phyloP scores from a whole-genome alignment of 192 early-diverging fungal genomes.

The Backusella westeae region DNA sequence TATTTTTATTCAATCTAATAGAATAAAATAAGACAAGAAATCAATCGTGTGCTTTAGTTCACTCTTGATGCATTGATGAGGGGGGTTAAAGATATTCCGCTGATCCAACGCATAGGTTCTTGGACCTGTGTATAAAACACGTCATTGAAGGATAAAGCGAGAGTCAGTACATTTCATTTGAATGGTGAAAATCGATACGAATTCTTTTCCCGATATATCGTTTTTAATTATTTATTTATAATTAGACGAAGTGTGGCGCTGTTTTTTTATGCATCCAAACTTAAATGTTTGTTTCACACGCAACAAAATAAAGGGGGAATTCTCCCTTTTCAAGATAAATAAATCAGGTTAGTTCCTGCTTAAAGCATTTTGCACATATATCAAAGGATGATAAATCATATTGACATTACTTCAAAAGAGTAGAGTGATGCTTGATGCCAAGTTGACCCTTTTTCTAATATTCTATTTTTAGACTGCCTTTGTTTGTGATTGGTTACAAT shows the following conservation, averaged over 20 bases:
- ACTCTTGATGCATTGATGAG: too few relatives aligned
- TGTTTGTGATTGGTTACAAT: not conserved
- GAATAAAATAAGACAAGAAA: too few relatives aligned
- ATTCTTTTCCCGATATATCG: too few relatives aligned
- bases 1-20: too few relatives aligned
- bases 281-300: not conserved
- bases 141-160: too few relatives aligned
- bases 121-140: too few relatives aligned
- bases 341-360: not conserved
- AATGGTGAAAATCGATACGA: too few relatives aligned
- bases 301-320: not conserved
- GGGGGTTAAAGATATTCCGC: too few relatives aligned
- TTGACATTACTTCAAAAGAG: not conserved
- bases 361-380: not conserved
- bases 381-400: not conserved
- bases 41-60: too few relatives aligned
- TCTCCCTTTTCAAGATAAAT: not conserved
- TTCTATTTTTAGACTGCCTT: not conserved
- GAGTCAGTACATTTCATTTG: too few relatives aligned
- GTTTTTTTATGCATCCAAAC: conserved; percentile 1
- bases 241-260: not conserved
- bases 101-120: too few relatives aligned
- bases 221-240: not conserved
- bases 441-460: not conserved
- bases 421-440: not conserved